These are phyloP conservation scores for Agrostemma githago DNA, from an alignment of 148 eudicot genomes.

Conservation along the genomic window DNA sequence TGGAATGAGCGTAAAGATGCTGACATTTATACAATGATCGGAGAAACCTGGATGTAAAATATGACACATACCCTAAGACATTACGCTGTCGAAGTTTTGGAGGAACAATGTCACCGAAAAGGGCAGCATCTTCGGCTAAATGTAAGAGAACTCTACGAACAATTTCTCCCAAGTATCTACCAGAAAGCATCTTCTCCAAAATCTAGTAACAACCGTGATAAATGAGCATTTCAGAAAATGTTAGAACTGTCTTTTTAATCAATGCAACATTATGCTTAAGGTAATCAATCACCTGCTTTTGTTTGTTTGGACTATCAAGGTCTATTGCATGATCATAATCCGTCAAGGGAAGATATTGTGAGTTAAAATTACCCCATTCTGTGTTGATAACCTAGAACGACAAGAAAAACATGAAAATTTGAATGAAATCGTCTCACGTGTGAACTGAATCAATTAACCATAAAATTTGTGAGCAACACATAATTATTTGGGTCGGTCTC, in stretches of 20 bases:
- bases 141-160: slow-evolving; percentile 57
- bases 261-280: background rate
- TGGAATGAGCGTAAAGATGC: background rate
- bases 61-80: slow-evolving; percentile 41
- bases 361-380: slow-evolving; percentile 81
- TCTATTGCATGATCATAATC: slow-evolving; percentile 62
- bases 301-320: slow-evolving; percentile 51
- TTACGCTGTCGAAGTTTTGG: slow-evolving; percentile 47
- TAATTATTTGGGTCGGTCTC: background rate
- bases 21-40: background rate
- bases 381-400: slow-evolving; percentile 65
- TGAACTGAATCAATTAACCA: background rate
- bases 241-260: background rate
- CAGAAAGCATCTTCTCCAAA: slow-evolving; percentile 78
- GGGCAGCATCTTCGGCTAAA: slow-evolving; percentile 65
- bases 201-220: slow-evolving; percentile 32
- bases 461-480: background rate
- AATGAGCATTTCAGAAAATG: background rate
- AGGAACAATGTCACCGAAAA: slow-evolving; percentile 70
- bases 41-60: background rate
- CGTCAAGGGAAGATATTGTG: slow-evolving; percentile 63
- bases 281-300: slow-evolving; percentile 52
- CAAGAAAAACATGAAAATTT: background rate
- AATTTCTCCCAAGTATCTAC: slow-evolving; percentile 89
- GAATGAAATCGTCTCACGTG: background rate